These are phyloP conservation scores for Helianthus tuberosus DNA, from an alignment of 129 eudicot genomes.

Conservation along the genomic window DNA sequence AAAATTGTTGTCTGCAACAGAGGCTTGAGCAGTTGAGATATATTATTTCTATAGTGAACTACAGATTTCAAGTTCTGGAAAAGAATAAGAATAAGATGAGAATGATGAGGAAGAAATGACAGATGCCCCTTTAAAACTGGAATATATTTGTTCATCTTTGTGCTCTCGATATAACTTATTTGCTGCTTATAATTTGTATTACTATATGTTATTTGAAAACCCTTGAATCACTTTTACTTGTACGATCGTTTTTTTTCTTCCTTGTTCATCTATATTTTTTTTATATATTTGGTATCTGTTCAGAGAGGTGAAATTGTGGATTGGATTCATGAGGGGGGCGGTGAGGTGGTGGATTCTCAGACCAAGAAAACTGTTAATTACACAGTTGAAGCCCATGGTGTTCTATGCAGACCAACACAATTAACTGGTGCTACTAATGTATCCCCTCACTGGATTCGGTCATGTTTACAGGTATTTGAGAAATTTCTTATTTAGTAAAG, in stretches of 20 bases:
- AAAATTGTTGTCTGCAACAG: background rate
- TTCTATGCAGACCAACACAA: slow-evolving; percentile 26
- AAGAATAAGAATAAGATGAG: background rate
- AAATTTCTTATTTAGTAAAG: background rate
- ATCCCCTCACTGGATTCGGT: slow-evolving; percentile 83
- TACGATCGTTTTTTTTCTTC: background rate
- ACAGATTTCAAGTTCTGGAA: background rate
- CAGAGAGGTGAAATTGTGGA: slow-evolving; percentile 77
- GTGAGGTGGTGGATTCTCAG: slow-evolving; percentile 55
- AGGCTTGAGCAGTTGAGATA: slow-evolving; percentile 4
- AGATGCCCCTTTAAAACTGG: background rate
- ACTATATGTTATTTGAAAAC: background rate
- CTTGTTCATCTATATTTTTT: background rate
- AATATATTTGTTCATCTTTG: background rate
- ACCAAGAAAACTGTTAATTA: slow-evolving; percentile 50
- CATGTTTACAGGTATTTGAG: slow-evolving; percentile 72
- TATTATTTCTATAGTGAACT: background rate
- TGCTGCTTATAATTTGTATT: slow-evolving; percentile 11
- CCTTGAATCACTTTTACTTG: background rate
- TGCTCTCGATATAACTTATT: background rate
- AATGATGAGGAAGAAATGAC: slow-evolving; percentile 2
- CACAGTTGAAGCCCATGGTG: slow-evolving; percentile 81
- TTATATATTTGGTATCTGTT: slow-evolving; percentile 21
- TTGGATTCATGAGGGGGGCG: slow-evolving; percentile 90
- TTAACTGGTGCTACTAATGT: slow-evolving; percentile 50